phyloP scores from a whole-genome alignment of 1,284 basidiomycete species.

The Phylloboletellus chloephorus region DNA sequence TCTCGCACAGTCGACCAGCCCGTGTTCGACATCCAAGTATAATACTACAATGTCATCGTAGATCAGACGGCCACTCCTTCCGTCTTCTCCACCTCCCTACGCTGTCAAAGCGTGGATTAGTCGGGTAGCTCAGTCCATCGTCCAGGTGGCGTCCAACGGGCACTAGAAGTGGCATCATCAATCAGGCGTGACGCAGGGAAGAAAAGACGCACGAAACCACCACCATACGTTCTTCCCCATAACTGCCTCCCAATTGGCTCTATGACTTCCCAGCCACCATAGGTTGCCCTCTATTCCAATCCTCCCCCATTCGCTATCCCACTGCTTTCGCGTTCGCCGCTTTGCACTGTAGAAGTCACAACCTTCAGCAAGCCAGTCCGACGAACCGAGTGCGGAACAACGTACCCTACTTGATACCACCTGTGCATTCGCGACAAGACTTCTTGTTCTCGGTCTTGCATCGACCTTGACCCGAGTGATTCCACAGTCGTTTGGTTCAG shows the following conservation, averaged over 20 bases:
- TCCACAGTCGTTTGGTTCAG: conserved; percentile 78
- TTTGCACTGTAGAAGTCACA: conserved; percentile 38
- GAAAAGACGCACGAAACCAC: conserved; percentile 67
- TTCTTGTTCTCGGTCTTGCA: conserved; percentile 58
- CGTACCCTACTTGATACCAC: conserved; percentile 50
- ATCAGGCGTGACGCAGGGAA: conserved; percentile 2
- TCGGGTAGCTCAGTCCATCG: conserved; percentile 61
- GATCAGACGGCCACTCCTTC: conserved; percentile 63
- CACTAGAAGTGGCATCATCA: conserved; percentile 41
- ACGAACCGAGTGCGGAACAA: conserved; percentile 6
- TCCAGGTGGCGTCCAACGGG: conserved; percentile 55
- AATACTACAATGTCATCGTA: conserved; percentile 38
- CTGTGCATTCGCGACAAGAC: conserved; percentile 42
- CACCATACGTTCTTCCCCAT: conserved; percentile 63
- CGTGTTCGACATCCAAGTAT: neutral
- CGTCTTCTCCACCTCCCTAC: conserved; percentile 65
- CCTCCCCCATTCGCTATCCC: conserved; percentile 76
- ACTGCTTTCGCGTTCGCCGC: conserved; percentile 41
- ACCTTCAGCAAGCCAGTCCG: neutral
- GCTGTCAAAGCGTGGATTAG: conserved; percentile 69
- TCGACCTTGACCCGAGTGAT: conserved; percentile 48
- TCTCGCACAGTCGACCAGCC: neutral
- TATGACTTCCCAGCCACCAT: conserved; percentile 72
- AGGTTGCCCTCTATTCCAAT: conserved; percentile 71
- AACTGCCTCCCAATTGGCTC: conserved; percentile 65